These are phyloP conservation scores for Microdochium nivale DNA, from an alignment of 2,329 filamentous ascomycete species.

Conservation along the genomic window DNA sequence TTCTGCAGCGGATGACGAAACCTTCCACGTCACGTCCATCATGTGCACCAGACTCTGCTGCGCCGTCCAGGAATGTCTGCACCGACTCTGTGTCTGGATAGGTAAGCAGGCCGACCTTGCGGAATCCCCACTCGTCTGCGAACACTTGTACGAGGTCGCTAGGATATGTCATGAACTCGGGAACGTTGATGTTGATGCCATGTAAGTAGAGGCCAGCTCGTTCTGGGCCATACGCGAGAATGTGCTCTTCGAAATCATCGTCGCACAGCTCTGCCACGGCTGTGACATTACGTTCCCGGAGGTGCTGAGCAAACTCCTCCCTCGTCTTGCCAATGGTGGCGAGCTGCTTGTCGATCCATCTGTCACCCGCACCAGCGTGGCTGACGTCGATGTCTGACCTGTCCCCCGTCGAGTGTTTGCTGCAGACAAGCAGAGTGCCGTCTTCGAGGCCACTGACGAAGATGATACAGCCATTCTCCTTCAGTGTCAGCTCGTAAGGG, in stretches of 20 bases:
- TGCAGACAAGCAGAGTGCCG: conserved; percentile 87
- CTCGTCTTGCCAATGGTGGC: conserved; percentile 68
- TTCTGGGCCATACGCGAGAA: conserved; percentile 77
- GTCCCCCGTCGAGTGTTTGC: conserved; percentile 90
- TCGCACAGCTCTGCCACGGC: conserved; percentile 95
- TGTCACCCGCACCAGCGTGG: conserved; percentile 78
- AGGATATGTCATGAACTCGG: conserved; percentile 81
- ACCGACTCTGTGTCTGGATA: conserved; percentile 69
- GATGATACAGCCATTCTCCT: conserved; percentile 99
- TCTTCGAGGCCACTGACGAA: conserved; percentile 91
- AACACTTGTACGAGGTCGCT: conserved; percentile 79
- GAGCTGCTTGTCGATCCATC: conserved; percentile 74
- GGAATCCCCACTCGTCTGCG: conserved; percentile 88
- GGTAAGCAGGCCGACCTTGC: conserved; percentile 71
- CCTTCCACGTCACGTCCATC: conserved; percentile 91
- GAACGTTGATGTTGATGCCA: conserved; percentile 92
- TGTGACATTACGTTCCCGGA: conserved; percentile 78
- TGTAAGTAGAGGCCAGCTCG: conserved; percentile 89
- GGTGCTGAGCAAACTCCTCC: conserved; percentile 65
- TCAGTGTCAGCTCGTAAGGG: conserved; percentile 91
- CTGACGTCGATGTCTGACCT: conserved; percentile 64
- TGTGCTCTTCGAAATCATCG: conserved; percentile 93
- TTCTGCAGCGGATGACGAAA: conserved; percentile 89
- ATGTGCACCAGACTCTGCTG: conserved; percentile 83
- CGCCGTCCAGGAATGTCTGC: conserved; percentile 71